Conservation (phyloP, 2,329 filamentous ascomycete genomes). For the Xylariaceae sp. region DNA sequence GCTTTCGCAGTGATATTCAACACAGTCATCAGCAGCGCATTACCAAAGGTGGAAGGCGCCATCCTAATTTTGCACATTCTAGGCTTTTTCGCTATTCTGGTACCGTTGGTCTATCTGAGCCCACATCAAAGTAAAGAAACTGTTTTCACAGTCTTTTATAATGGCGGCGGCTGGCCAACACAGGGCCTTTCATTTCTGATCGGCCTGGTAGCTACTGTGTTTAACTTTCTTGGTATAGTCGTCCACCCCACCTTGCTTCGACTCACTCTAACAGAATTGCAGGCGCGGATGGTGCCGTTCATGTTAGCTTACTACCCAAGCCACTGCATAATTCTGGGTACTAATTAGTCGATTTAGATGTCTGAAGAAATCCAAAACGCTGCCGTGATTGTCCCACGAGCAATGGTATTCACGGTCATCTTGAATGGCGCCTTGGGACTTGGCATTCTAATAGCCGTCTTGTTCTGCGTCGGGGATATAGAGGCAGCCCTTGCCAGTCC, state of each 20-base stretch:
- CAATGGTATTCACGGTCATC: conserved; percentile 54
- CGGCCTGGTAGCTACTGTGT: conserved; percentile 16
- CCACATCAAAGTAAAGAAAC: conserved; percentile 44
- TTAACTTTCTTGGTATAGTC: conserved; percentile 37
- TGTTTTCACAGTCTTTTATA: conserved; percentile 55
- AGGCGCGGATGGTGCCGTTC: conserved; percentile 8
- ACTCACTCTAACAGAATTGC: conserved; percentile 46
- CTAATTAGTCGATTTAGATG: conserved; percentile 46
- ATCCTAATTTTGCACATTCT: conserved; percentile 52
- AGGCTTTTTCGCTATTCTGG: conserved; percentile 52
- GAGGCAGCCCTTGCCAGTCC: conserved; percentile 49
- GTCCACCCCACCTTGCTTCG: background rate
- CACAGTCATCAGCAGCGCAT: conserved; percentile 44
- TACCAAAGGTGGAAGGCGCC: conserved; percentile 52
- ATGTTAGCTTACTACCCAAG: background rate
- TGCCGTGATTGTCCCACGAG: conserved; percentile 54
- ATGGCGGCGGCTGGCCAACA: conserved; percentile 56
- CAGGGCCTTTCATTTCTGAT: conserved; percentile 52
- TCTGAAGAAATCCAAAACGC: conserved; percentile 55
- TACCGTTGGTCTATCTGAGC: conserved; percentile 45
- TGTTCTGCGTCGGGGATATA: conserved; percentile 61
- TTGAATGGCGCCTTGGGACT: conserved; percentile 60
- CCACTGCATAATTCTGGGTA: conserved; percentile 40
- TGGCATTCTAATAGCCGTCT: conserved; percentile 58
- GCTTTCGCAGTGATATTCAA: conserved; percentile 51